phyloP scores from a whole-genome alignment of 768 basidiomycete genomes.

The Tylopilus plumbeoviolaceoides region DNA sequence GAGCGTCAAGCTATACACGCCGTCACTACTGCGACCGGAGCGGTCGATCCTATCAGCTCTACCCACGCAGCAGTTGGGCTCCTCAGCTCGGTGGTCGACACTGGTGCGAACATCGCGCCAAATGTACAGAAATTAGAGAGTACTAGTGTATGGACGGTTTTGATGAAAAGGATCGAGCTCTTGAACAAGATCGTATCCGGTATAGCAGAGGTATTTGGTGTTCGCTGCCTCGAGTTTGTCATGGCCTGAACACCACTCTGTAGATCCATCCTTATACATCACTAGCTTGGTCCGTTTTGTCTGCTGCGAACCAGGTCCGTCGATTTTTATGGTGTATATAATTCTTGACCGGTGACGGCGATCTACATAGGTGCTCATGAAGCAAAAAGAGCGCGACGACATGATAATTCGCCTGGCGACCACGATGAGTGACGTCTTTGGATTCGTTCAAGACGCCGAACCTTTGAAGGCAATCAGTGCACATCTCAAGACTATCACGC shows the following conservation, averaged over 20 bases:
- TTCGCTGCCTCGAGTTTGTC: neutral
- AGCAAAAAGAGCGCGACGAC: neutral
- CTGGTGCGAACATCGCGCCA: neutral
- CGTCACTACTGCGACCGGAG: neutral
- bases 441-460: neutral
- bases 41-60: neutral
- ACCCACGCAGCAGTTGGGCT: neutral
- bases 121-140: neutral
- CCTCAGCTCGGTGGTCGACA: neutral
- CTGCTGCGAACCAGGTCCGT: neutral
- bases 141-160: neutral
- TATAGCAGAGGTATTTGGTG: neutral
- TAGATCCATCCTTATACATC: neutral
- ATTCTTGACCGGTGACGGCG: neutral
- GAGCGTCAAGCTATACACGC: neutral
- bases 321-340: neutral
- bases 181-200: neutral
- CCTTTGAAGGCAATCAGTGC: neutral
- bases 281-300: neutral
- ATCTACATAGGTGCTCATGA: neutral
- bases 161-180: neutral
- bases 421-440: neutral
- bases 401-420: neutral
- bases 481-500: neutral
- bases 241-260: neutral